These are phyloP conservation scores for Penicillium alfredii DNA, from an alignment of 495 filamentous ascomycete species.

Conservation along the genomic window DNA sequence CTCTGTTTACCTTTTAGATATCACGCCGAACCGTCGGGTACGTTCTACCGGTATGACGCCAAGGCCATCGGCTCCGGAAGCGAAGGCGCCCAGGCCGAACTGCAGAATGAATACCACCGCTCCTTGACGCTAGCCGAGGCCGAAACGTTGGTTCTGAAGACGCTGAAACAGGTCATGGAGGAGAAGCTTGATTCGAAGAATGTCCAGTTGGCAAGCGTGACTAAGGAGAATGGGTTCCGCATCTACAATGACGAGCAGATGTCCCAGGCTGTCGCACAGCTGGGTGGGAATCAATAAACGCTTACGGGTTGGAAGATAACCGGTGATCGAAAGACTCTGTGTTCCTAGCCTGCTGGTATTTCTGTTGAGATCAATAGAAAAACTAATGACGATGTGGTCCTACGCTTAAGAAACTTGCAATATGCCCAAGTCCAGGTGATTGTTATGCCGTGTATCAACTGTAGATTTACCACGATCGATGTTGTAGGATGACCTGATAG, in stretches of 20 bases:
- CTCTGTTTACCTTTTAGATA: constrained; percentile 49
- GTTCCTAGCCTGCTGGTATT: constrained; percentile 6
- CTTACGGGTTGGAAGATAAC: constrained; percentile 7
- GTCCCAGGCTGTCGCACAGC: constrained; percentile 76
- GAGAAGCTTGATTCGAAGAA: constrained; percentile 99
- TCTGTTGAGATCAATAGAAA: constrained; percentile 29
- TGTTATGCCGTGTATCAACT: too few relatives aligned
- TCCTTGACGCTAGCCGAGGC: constrained; percentile 90
- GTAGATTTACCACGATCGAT: too few relatives aligned
- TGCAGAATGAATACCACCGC: constrained; percentile 98
- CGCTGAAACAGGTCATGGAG: constrained; percentile 99
- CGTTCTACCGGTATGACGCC: constrained; percentile 98
- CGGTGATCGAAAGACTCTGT: not conserved
- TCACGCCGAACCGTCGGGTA: constrained; percentile 95
- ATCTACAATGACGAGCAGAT: constrained; percentile 98
- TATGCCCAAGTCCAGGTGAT: too few relatives aligned
- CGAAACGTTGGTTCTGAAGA: constrained; percentile 93
- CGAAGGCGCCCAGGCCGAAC: constrained; percentile 93
- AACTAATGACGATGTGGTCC: constrained; percentile 8
- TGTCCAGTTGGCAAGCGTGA: constrained; percentile 95
- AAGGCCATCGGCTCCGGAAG: constrained; percentile 97
- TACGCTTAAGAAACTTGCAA: not conserved
- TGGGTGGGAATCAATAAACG: constrained; percentile 44
- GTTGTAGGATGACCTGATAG: too few relatives aligned
- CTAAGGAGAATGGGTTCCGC: constrained; percentile 93